Evolutionary conservation across 345 rosid genomes (phyloP), one percentile per base, ranked within the genome.

Genomic region (Sisymbrium irio): DNA sequence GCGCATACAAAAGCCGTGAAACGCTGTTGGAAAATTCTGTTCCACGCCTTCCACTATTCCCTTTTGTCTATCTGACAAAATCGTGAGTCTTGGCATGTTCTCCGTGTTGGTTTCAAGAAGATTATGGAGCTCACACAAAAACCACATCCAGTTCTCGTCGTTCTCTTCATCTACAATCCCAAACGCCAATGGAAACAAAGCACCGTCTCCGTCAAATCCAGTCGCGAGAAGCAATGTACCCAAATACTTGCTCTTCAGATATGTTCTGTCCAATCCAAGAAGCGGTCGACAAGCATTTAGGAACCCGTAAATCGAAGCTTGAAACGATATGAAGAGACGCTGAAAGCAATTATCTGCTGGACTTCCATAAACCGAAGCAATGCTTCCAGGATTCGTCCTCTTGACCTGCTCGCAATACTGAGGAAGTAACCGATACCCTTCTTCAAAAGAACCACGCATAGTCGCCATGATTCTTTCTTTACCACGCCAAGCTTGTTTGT

Each of bases 401-500:
- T 87, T 96, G 42, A 87, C 82, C 87, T 90, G 99, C 53, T 90
- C 96, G 57, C 99, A 96, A 25, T 96, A 96, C 44, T 78, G 93
- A 7, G 99, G 99, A 74, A 96, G 99, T 69, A 96, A 46, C 46
- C 97, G 86, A 80, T 96, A 92, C 10, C 97, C 98, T 83, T 96
- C 98, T 78, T 96, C 98, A 32, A 96, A 96, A 37, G 99, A 90
- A 15, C 99, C 98, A n/a, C 98, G 94, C 98, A 96, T 89, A 9
- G 88, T 91, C 15, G 97, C 92, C 98, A 92, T 96, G 69, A 96
- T 90, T 25, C 97, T 89, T 76, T 96, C 98, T 81, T 96, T 96
- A 67, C 99, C 99, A 60, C 99, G 89, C 99, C 99, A 96, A 17
- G 99, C 99, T 85, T 92, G 99, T 82, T 96, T 96, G 82, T 92